Evolutionary conservation across 495 filamentous ascomycete genomes (phyloP), one percentile per base, ranked within the genome.

Genomic region (Xanthoparmelia taractica): DNA sequence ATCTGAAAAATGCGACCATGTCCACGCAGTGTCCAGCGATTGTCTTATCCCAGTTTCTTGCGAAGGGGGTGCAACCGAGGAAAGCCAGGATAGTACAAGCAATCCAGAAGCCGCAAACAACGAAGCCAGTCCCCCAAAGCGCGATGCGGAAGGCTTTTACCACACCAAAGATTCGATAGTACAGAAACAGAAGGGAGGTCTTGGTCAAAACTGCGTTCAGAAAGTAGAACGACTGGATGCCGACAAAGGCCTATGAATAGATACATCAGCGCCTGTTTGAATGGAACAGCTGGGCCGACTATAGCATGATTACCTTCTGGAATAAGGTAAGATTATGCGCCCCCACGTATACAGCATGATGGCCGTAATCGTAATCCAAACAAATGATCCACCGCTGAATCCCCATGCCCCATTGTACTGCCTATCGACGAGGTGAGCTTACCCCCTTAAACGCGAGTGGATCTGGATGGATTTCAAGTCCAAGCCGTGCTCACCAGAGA

Each of bases 291-390:
- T 45, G 2, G 25, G 23, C 45, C 25, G 8, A 48, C 25, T 27
- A n/a, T n/a, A 48, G 23, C 23, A 0, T 11, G 11, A 1, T 27
- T 27, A 48, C 45, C 45, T 48, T 48, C 20, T 48, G 45, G 23
- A 48, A 48, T 8, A 48, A 48, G 8, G 23, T 27, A n/a, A 68
- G 0, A 76, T 37, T 59, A 12, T 37, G 34, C 17, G 58, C 27
- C 10, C 58, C 58, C 36, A 59, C 38, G 18, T 59, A 59, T 43
- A 59, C 27, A 8, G 37, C 41, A 43, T 59, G 58, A 29, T 59
- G 58, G 17, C 58, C 58, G 29, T 59, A 59, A 31, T 59, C 8
- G 8, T 38, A 43, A 31, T 59, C 20, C 20, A 31, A 6, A 43
- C 45, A 6, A 23, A 43, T 20, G 25, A 59, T 38, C 58, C 58